These are phyloP conservation scores for Prinsepia uniflora DNA, from an alignment of 306 rosid genomes.

Conservation along the genomic window DNA sequence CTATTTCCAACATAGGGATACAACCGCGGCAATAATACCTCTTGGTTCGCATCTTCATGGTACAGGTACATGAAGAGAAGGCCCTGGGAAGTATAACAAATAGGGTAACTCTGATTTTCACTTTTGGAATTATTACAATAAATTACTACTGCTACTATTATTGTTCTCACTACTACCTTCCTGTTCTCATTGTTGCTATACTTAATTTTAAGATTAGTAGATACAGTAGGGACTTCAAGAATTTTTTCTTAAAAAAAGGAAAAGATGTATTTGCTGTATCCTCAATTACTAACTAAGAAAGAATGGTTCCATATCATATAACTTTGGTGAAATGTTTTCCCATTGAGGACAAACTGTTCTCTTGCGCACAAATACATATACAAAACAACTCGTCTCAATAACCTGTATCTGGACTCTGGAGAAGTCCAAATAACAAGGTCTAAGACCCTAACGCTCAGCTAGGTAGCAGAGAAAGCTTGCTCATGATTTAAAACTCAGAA, in stretches of 20 bases:
- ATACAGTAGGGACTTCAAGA: neutral
- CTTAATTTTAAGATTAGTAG: neutral
- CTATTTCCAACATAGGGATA: slow-evolving; percentile 12
- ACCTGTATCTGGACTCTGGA: neutral
- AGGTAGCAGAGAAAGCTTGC: neutral
- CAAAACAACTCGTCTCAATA: neutral
- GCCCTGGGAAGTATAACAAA: neutral
- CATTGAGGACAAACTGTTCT: neutral
- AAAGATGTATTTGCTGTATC: neutral
- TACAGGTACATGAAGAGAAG: slow-evolving; percentile 19
- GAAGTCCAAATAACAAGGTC: neutral
- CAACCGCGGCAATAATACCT: slow-evolving; percentile 9
- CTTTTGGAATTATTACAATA: neutral
- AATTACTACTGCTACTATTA: neutral
- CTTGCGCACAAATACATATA: neutral
- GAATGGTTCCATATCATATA: neutral
- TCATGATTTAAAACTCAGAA: neutral
- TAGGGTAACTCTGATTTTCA: neutral
- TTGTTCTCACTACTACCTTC: neutral
- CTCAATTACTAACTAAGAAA: neutral
- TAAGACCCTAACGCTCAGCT: neutral
- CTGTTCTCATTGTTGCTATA: neutral
- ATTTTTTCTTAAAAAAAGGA: neutral
- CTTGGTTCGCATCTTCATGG: slow-evolving; percentile 13
- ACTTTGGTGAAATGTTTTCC: neutral